Base-by-base conservation (phyloP, 495 filamentous ascomycete species). In the Penicillium alfredii region DNA sequence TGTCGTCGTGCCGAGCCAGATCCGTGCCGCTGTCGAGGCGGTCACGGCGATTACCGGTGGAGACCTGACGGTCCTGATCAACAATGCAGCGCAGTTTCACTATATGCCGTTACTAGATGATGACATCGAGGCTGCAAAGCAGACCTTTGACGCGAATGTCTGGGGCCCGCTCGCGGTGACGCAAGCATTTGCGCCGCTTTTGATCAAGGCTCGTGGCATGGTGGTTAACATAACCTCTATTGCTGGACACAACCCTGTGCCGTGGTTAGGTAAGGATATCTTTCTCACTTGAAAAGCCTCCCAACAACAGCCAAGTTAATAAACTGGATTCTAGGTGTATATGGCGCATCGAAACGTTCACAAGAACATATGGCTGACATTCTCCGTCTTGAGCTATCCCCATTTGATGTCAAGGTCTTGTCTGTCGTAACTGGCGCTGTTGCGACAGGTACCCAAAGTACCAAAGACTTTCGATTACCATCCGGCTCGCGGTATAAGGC, bases 71-170 rank as follows among this genome's bases (percentile, higher is more conserved):
- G 42, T 69, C 15, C 57, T 78, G 8, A 54, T 78, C 33, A 76
- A 78, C 45, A 76, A 77, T 40, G 69, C 72, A 4, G 23, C 23
- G 23, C 23, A 4, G 23, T 25, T 25, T 7, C 23, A 25, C 3
- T n/a, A 9, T 8, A 21, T 31, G 18, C 53, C 78, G 0, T 57
- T 68, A 4, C 59, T 74, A 4, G 77, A 81, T 49, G 53, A 69
- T 14, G 52, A 61, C 23, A 44, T 80, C 1, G 56, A 66, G 4
- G 63, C 68, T 22, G 73, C 72, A 0, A 74, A 71, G 47, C 47
- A 60, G 30, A 66, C 76, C 0, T 81, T 74, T 36, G 77, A 82
- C 38, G 69, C 72, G 20, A 82, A 82, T 49, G 70, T 81, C 15
- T 81, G 75, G 53, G 68, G 69, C 23, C 54, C 71, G 16, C 57